These are phyloP conservation scores for Dalbergia cultrata DNA, from an alignment of 306 rosid species.

Conservation along the genomic window DNA sequence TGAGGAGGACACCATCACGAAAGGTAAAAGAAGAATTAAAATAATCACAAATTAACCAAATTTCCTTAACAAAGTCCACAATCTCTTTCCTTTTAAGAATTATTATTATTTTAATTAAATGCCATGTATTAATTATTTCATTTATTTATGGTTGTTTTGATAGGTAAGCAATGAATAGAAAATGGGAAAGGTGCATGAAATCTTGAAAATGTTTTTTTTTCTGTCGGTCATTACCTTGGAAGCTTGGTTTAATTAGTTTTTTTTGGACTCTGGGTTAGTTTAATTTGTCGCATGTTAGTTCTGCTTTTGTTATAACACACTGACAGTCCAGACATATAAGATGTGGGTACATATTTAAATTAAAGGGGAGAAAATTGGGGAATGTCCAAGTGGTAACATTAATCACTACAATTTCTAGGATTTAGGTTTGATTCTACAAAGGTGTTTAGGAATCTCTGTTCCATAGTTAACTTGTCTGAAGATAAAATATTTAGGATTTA, in stretches of 20 bases:
- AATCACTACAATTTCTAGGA: slow-evolving; percentile 17
- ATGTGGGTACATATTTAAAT: slow-evolving; percentile 10
- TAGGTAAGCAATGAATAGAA: slow-evolving; percentile 33
- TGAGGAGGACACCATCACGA: slow-evolving; percentile 20
- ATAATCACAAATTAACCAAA: background rate
- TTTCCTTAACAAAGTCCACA: slow-evolving; percentile 11
- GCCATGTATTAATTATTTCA: background rate
- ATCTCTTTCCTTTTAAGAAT: background rate
- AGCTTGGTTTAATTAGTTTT: too few relatives aligned
- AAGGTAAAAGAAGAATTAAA: background rate
- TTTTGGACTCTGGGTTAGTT: too few relatives aligned
- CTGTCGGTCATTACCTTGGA: too few relatives aligned
- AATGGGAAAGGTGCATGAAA: slow-evolving; percentile 59
- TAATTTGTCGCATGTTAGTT: too few relatives aligned
- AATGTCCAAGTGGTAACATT: too few relatives aligned
- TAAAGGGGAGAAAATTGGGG: background rate
- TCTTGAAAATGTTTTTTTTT: too few relatives aligned
- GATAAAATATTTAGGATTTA: slow-evolving; percentile 4
- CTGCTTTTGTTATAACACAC: too few relatives aligned
- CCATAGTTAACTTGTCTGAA: background rate
- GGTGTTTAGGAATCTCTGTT: background rate
- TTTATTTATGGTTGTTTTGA: slow-evolving; percentile 40
- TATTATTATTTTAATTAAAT: background rate
- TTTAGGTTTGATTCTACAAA: background rate
- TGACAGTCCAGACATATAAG: slow-evolving; percentile 8